Base-by-base conservation (phyloP, 176 grass and related monocot species). In the Hordeum marinum region DNA sequence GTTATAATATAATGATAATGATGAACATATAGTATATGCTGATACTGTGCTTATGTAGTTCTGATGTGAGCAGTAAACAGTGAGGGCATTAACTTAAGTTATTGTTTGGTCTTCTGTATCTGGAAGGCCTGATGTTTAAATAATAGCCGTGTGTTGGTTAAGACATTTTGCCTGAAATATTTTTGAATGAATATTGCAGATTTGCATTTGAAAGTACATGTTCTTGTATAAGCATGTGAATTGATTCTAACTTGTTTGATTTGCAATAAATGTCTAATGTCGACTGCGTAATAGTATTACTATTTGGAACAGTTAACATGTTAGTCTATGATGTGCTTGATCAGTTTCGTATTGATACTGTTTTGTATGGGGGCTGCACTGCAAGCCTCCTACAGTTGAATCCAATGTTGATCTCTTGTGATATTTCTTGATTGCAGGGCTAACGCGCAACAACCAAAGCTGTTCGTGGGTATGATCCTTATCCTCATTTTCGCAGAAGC, bases 401-500 rank as follows among this genome's bases (percentile, higher is more conserved):
- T 41, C 2, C n/a, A 24, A 21, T 76, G 74, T n/a, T 89, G 27
- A 81, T 24, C 21, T 34, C 15, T 87, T 13, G 13, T 10, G 21
- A 3, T 7, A 34, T 34, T 34, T 23, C 31, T 40, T 23, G 13
- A 37, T 82, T 88, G 39, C 80, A 94, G 90, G 88, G 93, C 93
- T 26, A 94, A 94, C 14, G 93, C 93, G 14, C 93, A 94, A 69
- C 93, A 94, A 70, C 93, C 93, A 0, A 94, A 94, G 32, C 86
- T 94, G 3, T 94, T 94, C 1, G 93, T 94, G 46, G 93, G 93
- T 20, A 94, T 94, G 93, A 94, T 94, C 72, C 93, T 94, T 26
- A 94, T 94, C 60, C 93, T 94, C 78, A 94, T 94, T 77, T 94
- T 94, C 52, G 90, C 93, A 6, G 93, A 92, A 86, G 90, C 90